These are phyloP conservation scores for Berkeleyomyces basicola DNA, from an alignment of 2,329 filamentous ascomycete species.

Conservation along the genomic window DNA sequence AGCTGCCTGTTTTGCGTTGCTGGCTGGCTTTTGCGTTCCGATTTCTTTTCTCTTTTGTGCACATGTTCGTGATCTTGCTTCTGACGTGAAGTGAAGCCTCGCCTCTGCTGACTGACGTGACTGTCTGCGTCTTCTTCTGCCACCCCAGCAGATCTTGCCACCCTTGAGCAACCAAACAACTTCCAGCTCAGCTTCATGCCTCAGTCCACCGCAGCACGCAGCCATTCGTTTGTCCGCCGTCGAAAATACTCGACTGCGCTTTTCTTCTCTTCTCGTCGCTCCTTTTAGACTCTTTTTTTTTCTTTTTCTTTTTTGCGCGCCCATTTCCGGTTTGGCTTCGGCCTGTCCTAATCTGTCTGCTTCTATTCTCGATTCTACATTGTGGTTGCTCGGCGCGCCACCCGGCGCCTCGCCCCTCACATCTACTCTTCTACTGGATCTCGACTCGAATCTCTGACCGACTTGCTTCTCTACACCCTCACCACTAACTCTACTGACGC, in stretches of 20 bases:
- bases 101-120: background rate
- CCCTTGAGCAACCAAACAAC: background rate
- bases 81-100: background rate
- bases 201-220: slow-evolving; percentile 1
- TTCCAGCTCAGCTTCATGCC: slow-evolving; percentile 3
- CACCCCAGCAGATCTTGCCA: slow-evolving; percentile 4
- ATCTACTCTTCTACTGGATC: slow-evolving; percentile 1
- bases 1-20: background rate
- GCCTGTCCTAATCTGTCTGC: slow-evolving; percentile 12
- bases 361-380: background rate
- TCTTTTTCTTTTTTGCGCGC: background rate
- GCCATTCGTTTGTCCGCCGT: slow-evolving; percentile 9
- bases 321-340: background rate
- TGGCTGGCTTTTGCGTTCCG: slow-evolving; percentile 6
- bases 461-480: background rate
- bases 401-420: slow-evolving; percentile 8
- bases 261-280: slow-evolving; percentile 5
- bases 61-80: slow-evolving; percentile 5
- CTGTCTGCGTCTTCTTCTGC: slow-evolving; percentile 10
- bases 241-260: background rate
- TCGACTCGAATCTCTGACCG: background rate
- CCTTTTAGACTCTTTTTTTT: slow-evolving; percentile 8
- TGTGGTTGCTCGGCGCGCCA: slow-evolving; percentile 9
- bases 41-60: slow-evolving; percentile 11
- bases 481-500: background rate